Percentiles rank a stretch among this genome's conserved stretches.
phyloP scores from a whole-genome alignment of 1,284 basidiomycete genomes.

The Malassezia brasiliensis region DNA sequence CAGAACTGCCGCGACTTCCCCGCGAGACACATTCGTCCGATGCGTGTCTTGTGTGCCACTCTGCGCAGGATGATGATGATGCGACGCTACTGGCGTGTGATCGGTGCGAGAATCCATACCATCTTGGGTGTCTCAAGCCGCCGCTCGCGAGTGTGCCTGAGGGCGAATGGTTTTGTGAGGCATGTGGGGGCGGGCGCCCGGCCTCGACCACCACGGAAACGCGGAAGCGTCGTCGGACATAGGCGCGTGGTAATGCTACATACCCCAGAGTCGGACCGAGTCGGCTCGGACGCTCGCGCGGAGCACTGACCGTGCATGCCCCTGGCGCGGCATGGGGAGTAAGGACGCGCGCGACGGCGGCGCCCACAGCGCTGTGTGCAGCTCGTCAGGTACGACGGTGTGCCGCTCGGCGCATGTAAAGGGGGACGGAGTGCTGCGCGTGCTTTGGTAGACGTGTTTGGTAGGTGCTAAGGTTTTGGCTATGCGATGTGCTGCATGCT shows the following conservation, averaged over 20 bases:
- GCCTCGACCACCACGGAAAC: neutral
- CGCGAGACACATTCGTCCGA: constrained; percentile 59
- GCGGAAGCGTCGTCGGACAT: constrained; percentile 8
- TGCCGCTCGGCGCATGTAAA: constrained; percentile 54
- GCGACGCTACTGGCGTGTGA: constrained; percentile 56
- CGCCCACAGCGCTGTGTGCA: constrained; percentile 61
- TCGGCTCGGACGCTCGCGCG: constrained; percentile 62
- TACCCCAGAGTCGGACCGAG: constrained; percentile 53
- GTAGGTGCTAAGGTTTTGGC: neutral
- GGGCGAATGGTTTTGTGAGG: constrained; percentile 51
- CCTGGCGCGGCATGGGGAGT: constrained; percentile 59
- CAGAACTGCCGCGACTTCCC: constrained; percentile 40
- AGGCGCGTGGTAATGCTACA: no score
- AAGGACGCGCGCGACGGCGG: constrained; percentile 65
- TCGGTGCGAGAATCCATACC: constrained; percentile 78
- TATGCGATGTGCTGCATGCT: neutral
- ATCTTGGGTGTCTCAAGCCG: constrained; percentile 69
- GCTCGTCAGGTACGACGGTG: constrained; percentile 57
- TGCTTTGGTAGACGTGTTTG: no score
- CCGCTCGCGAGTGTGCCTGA: constrained; percentile 68
- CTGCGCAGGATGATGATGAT: constrained; percentile 58
- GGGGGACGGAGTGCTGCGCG: neutral
- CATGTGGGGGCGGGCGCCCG: constrained; percentile 16
- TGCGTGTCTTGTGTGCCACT: constrained; percentile 63
- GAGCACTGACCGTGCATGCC: constrained; percentile 54